These are phyloP conservation scores for Hevea brasiliensis DNA, from an alignment of 345 rosid genomes.

Conservation along the genomic window DNA sequence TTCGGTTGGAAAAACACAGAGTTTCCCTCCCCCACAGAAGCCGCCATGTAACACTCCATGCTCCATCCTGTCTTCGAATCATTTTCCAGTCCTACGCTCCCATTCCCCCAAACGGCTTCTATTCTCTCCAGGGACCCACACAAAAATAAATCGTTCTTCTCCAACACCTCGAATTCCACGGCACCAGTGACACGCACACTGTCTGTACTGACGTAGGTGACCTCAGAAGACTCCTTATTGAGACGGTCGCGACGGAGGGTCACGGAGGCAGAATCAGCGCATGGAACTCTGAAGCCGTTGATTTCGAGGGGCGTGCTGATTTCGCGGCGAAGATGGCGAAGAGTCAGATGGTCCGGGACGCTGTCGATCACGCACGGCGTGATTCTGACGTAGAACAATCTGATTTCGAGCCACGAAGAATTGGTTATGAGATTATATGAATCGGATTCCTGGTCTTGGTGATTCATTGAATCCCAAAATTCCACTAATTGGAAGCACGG, in stretches of 20 bases:
- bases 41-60: slow-evolving; percentile 70
- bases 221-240: slow-evolving; percentile 71
- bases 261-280: slow-evolving; percentile 53
- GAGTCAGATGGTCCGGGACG: slow-evolving; percentile 69
- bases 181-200: slow-evolving; percentile 74
- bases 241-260: slow-evolving; percentile 75
- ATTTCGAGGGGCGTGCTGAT: slow-evolving; percentile 78
- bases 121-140: slow-evolving; percentile 82
- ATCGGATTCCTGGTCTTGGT: slow-evolving; percentile 35
- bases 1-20: slow-evolving; percentile 62
- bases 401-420: slow-evolving; percentile 76
- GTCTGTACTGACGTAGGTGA: slow-evolving; percentile 83
- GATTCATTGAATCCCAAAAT: slow-evolving; percentile 22
- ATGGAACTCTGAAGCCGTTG: slow-evolving; percentile 68
- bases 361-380: slow-evolving; percentile 54
- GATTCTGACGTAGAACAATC: slow-evolving; percentile 80
- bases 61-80: slow-evolving; percentile 71
- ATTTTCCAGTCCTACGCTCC: slow-evolving; percentile 29
- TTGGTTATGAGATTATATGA: slow-evolving; percentile 36
- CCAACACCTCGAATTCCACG: slow-evolving; percentile 75
- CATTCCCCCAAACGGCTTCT: slow-evolving; percentile 60
- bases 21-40: slow-evolving; percentile 38
- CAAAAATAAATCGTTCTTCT: slow-evolving; percentile 51
- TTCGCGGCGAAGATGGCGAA: slow-evolving; percentile 68
- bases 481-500: too few relatives aligned